Evolutionary conservation across 2,329 filamentous ascomycete species (phyloP).

Genomic region (Botryotinia globosa): DNA sequence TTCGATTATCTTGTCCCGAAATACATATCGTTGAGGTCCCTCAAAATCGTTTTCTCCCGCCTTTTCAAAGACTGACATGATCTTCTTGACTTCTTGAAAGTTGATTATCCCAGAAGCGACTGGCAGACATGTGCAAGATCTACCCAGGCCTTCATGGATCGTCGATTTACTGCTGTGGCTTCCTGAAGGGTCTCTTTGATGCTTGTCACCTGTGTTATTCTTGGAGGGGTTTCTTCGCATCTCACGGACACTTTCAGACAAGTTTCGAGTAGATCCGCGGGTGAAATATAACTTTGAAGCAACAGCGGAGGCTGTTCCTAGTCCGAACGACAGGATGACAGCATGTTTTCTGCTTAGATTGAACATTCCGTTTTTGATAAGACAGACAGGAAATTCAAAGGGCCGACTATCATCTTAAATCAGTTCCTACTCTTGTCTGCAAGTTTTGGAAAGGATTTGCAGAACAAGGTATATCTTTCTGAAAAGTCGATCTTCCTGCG

Average conservation of each 20-base stretch:
- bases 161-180: background rate
- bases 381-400: background rate
- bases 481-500: background rate
- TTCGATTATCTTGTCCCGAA: background rate
- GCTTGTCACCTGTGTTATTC: background rate
- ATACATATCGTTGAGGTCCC: background rate
- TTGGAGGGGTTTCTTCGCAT: accelerated
- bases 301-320: background rate
- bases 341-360: background rate
- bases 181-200: background rate
- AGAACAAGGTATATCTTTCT: background rate
- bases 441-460: background rate
- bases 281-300: background rate
- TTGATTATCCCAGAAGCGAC: background rate
- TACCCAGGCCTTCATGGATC: background rate
- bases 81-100: background rate
- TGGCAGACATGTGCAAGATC: background rate
- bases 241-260: background rate
- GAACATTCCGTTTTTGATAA: background rate
- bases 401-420: background rate
- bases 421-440: background rate
- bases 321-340: background rate
- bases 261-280: background rate
- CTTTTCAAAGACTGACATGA: background rate
- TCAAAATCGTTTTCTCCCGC: background rate